These are phyloP conservation scores for Wickerhamiella infanticola DNA, from an alignment of 1,139 yeast species.

Conservation along the genomic window DNA sequence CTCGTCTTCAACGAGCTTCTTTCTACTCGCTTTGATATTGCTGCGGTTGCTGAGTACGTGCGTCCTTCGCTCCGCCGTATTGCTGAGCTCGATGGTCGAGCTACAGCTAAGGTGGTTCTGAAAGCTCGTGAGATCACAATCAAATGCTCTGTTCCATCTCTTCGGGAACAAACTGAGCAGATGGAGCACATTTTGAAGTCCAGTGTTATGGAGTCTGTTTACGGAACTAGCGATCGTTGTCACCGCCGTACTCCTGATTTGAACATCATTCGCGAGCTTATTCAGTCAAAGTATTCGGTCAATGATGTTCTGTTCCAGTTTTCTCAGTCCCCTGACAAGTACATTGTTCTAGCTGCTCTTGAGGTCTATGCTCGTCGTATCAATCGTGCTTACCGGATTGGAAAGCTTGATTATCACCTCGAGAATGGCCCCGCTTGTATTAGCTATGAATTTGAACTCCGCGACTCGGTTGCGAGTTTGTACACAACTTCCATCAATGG, in stretches of 20 bases:
- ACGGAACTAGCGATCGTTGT: conserved; percentile 53
- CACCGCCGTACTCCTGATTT: conserved; percentile 73
- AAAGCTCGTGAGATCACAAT: conserved; percentile 92
- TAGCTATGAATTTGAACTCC: conserved; percentile 85
- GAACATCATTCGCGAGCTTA: conserved; percentile 71
- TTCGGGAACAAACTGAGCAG: conserved; percentile 92
- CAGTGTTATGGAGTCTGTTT: conserved; percentile 75
- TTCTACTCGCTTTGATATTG: conserved; percentile 38
- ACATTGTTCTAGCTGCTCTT: conserved; percentile 90
- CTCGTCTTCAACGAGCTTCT: conserved; percentile 66
- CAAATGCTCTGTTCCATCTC: conserved; percentile 91
- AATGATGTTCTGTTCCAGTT: conserved; percentile 92
- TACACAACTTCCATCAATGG: conserved; percentile 18
- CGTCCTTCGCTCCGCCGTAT: conserved; percentile 58
- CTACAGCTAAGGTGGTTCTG: conserved; percentile 86
- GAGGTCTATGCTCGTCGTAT: conserved; percentile 95
- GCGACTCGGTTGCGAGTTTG: conserved; percentile 48
- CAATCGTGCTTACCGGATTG: conserved; percentile 86
- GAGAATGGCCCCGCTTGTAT: conserved; percentile 38
- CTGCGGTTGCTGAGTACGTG: conserved; percentile 49
- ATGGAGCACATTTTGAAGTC: conserved; percentile 88
- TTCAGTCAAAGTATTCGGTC: conserved; percentile 89
- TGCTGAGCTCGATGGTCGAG: conserved; percentile 78
- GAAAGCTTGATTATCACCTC: conserved; percentile 55
- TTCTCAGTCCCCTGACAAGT: conserved; percentile 66